Evolutionary conservation across 1,284 basidiomycete genomes (phyloP), one percentile per base, ranked within the genome.

Genomic region (Cryptococcus maquisensis): DNA sequence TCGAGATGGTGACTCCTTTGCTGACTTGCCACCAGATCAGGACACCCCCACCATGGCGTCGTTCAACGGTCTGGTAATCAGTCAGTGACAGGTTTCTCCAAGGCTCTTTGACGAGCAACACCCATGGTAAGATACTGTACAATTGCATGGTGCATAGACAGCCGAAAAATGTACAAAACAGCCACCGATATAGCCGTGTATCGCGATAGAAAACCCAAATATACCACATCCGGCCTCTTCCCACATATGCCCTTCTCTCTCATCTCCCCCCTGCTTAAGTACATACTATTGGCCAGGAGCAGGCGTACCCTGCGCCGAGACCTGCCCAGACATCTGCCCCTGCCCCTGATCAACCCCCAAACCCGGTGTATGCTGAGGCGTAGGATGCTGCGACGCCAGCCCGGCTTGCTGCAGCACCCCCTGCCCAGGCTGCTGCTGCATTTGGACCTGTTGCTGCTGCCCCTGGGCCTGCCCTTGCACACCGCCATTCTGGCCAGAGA

Each of bases 351-450:
- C 43, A 8, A 10, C 20, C 18, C 20, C 18, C 18, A 44, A 9
- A 16, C 23, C 20, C 24, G 20, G 20, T 12, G 24, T 16, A 24
- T n/a, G 21, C 24, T 44, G 43, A 24, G 16, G 15, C 43, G 28
- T 32, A 32, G 6, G 28, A 32, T 44, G 43, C 16, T 44, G 43
- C 43, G 15, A 16, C 20, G 21, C 20, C 24, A 21, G 43, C 8
- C 21, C 23, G 21, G 43, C 16, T 10, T 23, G 24, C 23, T 44
- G 43, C 36, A 35, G 47, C 44, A 32, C 2, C n/a, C 40, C 24
- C 39, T 36, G 42, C 35, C 37, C 42, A 32, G 41, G 50, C 39
- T 51, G 54, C 18, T 41, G 42, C 26, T 41, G 10, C 37, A 44
- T 15, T n/a, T 46, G 38, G 7, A 16, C 23, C 16, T 47, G 52